These are phyloP conservation scores for Batkoa obscura DNA, from an alignment of 371 early-diverging fungal genomes.

Conservation along the genomic window DNA sequence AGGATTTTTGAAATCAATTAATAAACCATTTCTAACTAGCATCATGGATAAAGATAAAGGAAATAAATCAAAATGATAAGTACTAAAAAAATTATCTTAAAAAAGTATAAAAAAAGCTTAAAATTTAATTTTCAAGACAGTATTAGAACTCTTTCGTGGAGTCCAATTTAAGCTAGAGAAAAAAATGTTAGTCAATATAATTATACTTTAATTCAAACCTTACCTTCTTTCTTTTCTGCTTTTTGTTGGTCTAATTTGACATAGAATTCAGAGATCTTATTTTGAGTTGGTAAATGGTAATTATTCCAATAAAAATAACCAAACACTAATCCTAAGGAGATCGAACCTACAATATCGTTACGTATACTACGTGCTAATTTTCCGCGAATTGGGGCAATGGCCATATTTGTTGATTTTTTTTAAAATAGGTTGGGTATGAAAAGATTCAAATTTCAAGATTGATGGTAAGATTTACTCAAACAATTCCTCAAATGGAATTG, in stretches of 20 bases:
- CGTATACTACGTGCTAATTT: background rate
- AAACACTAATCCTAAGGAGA: background rate
- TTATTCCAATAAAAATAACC: background rate
- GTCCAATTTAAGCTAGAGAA: background rate
- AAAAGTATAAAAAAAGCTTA: too few species aligned
- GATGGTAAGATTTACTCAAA: background rate
- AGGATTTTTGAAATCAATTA: too few species aligned
- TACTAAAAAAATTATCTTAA: too few species aligned
- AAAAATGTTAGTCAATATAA: background rate
- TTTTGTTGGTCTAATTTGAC: conserved; percentile 1
- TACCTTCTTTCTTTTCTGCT: conserved; percentile 1
- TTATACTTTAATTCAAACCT: background rate
- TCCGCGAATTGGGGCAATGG: conserved; percentile 3
- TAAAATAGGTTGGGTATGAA: background rate
- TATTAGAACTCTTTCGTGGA: background rate
- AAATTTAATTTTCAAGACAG: too few species aligned
- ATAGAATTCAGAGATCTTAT: conserved; percentile 1
- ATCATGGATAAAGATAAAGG: too few species aligned
- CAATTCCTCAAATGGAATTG: background rate
- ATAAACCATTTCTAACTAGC: too few species aligned
- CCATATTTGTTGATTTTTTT: background rate
- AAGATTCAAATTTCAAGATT: background rate
- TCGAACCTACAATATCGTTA: background rate
- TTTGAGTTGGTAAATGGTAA: background rate
- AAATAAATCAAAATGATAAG: too few species aligned